Conservation (phyloP, 352 stramenopile species). For the Phytopythium delawarense region DNA sequence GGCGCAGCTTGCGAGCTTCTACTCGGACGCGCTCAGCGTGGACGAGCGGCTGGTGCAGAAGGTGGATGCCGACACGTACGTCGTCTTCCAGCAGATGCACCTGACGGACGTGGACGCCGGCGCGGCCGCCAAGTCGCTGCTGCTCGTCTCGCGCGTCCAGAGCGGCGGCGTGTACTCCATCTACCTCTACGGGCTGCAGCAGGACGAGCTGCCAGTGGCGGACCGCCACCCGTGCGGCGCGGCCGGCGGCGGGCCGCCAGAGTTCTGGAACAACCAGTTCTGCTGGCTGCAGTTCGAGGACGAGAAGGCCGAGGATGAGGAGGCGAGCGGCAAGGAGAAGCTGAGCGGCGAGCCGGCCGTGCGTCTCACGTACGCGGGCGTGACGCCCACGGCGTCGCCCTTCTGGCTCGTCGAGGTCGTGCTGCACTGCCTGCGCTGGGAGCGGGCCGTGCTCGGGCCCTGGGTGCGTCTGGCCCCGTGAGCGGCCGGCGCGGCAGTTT, state of each 20-base stretch:
- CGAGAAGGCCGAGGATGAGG: conserved; percentile 21
- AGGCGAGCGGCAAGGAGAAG: conserved; percentile 2
- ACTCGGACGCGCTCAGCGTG: conserved; percentile 16
- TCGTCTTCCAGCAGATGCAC: conserved; percentile 18
- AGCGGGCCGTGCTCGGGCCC: conserved; percentile 28
- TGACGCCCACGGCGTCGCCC: conserved; percentile 23
- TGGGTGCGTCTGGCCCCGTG: background rate
- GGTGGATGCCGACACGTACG: conserved; percentile 23
- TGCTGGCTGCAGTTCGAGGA: conserved; percentile 33
- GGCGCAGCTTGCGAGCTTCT: conserved; percentile 11
- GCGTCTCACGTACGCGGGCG: conserved; percentile 20
- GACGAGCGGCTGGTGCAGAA: conserved; percentile 23
- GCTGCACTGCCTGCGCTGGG: conserved; percentile 35
- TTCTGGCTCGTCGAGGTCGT: conserved; percentile 45
- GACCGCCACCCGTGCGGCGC: background rate
- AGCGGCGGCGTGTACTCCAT: background rate
- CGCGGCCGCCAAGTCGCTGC: conserved; percentile 1
- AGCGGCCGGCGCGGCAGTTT: no score
- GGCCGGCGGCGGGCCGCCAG: background rate
- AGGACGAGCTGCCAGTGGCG: background rate
- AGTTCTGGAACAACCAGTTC: conserved; percentile 9
- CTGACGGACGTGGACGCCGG: background rate
- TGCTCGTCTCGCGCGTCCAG: conserved; percentile 6
- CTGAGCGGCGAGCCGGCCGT: background rate
- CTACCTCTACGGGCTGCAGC: conserved; percentile 1